Base-by-base conservation (phyloP, 441 rosid genomes). In the Manihot esculenta region DNA sequence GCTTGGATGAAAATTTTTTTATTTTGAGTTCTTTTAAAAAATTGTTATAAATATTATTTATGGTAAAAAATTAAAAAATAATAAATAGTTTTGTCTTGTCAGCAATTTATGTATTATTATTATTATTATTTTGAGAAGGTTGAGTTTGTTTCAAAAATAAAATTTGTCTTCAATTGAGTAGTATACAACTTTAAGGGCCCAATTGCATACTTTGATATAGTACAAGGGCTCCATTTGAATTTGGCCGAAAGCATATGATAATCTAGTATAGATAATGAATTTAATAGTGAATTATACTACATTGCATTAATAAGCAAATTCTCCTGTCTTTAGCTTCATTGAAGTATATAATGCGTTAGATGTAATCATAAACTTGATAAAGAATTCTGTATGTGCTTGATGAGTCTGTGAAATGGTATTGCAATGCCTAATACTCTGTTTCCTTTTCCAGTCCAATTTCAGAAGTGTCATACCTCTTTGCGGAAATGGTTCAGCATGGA, bases 401-500 rank as follows among this genome's bases (percentile, higher is more conserved):
- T 0, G 23, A 50, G 23, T 38, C 60, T 67, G 13, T 59, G 41
- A 23, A 24, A n/a, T 10, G 3, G 57, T 58, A 38, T 65, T 35
- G 42, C 5, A 41, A 58, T 71, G 24, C 66, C 66, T 72, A 56
- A 55, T 72, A 54, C 60, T 77, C 48, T 73, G 14, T 73, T 71
- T 73, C 50, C 45, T 47, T 51, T 71, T 77, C 57, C 91, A 92
- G 96, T 75, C 94, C 99, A 72, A 81, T 86, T 70, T 85, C 85
- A 57, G 94, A 90, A 81, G 84, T 90, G 67, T 79, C 99, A 44
- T 75, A 77, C 83, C 92, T 94, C 72, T 89, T 94, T 42, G 94
- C 97, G 10, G 99, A 94, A 86, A 91, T 94, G 96, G 85, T 94
- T 80, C 97, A 90, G 80, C 99, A 94, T 82, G 98, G 96, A 72